Evolutionary conservation across 1,139 yeast genomes (phyloP), one percentile per base, ranked within the genome.

Genomic region (Wickerhamiella pararugosa): DNA sequence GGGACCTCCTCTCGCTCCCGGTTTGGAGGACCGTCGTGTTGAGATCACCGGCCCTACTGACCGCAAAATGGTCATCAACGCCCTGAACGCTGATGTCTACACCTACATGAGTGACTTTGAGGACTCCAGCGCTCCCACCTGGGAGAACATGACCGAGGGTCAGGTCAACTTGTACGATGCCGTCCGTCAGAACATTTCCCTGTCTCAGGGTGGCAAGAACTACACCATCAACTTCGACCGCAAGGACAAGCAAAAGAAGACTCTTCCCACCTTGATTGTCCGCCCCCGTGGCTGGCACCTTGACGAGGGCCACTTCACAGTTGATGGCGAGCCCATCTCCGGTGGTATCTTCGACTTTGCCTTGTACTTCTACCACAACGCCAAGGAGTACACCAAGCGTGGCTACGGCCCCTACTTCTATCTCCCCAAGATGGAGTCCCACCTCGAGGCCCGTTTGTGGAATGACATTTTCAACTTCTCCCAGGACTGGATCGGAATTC

Each of bases 21-120:
- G 90, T 36, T 70, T 80, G 49, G 74, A 71, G 51, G 92, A 80
- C 66, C 71, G 87, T 50, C 71, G 86, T 56, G 79, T 78, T 29
- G 94, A 84, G 63, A 62, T 62, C 51, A 62, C 66, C 32, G 66
- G 66, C 21, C 81, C 83, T 44, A 70, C 82, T 43, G 87, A 80
- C 61, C 75, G 95, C 53, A 86, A 86, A 62, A 86, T 86, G 96
- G 79, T 86, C 52, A 80, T 86, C 60, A 86, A 86, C 59, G 96
- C 96, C 15, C 73, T 86, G 58, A 86, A 86, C 66, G 76, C 94
- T 4, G 74, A 75, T 45, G 95, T 86, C 37, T 84, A 81, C 58
- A 83, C 94, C 40, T 86, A 86, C 63, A 86, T 86, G 96, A 79
- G 92, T 37, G 97, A 86, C 65, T 82, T 86, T 54, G 96, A 86